These are phyloP conservation scores for Brettanomyces anomalus DNA, from an alignment of 805 yeast species.

Conservation along the genomic window DNA sequence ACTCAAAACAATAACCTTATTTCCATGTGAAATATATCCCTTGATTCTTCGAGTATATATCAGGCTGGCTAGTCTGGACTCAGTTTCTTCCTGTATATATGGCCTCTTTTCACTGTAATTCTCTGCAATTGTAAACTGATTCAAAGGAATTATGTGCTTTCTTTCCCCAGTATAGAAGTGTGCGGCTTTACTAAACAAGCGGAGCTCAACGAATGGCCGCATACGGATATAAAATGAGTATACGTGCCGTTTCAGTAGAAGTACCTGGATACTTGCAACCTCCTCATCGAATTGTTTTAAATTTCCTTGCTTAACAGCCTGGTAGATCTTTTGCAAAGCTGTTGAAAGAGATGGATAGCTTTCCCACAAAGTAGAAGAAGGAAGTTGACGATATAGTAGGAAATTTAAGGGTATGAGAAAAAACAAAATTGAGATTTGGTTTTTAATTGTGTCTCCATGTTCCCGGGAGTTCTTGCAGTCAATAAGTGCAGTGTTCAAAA, in stretches of 20 bases:
- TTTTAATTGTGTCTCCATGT: slow-evolving; percentile 14
- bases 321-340: slow-evolving; percentile 37
- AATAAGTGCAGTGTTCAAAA: slow-evolving; percentile 42
- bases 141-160: slow-evolving; percentile 13
- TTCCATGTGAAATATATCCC: slow-evolving; percentile 76
- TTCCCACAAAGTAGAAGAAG: slow-evolving; percentile 32
- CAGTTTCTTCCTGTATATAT: slow-evolving; percentile 43
- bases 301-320: slow-evolving; percentile 47
- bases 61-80: slow-evolving; percentile 59
- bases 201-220: slow-evolving; percentile 40
- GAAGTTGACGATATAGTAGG: slow-evolving; percentile 37
- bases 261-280: slow-evolving; percentile 34
- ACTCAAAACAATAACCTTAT: slow-evolving; percentile 65
- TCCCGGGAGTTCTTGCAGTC: slow-evolving; percentile 24
- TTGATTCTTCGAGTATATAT: slow-evolving; percentile 54
- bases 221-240: slow-evolving; percentile 51
- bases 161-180: slow-evolving; percentile 19
- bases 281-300: slow-evolving; percentile 39
- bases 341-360: slow-evolving; percentile 33
- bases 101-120: slow-evolving; percentile 11
- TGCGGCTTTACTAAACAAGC: slow-evolving; percentile 36
- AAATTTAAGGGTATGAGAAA: slow-evolving; percentile 59
- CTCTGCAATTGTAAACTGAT: slow-evolving; percentile 6
- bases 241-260: slow-evolving; percentile 49
- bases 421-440: slow-evolving; percentile 40